A percentile compares a stretch with the other conserved stretches of the same genome.
Conservation (phyloP, 805 yeast genomes). For the Metschnikowia hibisci region DNA sequence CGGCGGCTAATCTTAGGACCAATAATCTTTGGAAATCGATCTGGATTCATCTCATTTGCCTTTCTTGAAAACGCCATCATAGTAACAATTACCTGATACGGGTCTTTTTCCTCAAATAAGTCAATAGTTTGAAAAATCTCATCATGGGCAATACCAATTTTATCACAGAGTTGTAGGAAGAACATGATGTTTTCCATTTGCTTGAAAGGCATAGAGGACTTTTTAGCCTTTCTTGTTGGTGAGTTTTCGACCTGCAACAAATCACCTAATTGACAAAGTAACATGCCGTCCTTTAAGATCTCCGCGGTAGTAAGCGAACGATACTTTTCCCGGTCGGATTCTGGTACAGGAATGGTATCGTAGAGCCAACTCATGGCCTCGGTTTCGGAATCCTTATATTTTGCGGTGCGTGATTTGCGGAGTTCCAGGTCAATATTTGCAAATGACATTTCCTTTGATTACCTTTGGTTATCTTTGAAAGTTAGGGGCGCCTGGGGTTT, state of each 20-base stretch:
- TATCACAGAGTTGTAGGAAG: conserved; percentile 59
- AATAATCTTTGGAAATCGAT: conserved; percentile 25
- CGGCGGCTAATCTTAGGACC: conserved; percentile 33
- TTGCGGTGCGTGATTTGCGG: conserved; percentile 44
- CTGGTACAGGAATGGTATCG: conserved; percentile 22
- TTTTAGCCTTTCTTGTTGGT: conserved; percentile 47
- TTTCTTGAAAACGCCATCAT: conserved; percentile 69
- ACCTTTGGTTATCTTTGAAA: too few species aligned
- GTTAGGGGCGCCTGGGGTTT: conserved; percentile 16
- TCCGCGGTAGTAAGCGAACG: conserved; percentile 37
- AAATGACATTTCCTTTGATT: background rate
- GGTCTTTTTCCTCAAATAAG: conserved; percentile 68
- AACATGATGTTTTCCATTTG: conserved; percentile 83
- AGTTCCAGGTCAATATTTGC: conserved; percentile 67
- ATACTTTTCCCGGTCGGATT: conserved; percentile 10
- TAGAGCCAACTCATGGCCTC: conserved; percentile 57
- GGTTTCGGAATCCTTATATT: conserved; percentile 41
- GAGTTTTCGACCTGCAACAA: conserved; percentile 23
- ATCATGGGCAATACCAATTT: conserved; percentile 71
- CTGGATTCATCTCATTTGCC: conserved; percentile 44
- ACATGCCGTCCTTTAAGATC: conserved; percentile 55
- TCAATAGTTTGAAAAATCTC: conserved; percentile 79
- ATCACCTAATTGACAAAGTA: conserved; percentile 34
- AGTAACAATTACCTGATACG: conserved; percentile 73
- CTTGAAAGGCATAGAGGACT: conserved; percentile 65